Evolutionary conservation across 2,329 filamentous ascomycete species (phyloP).

Genomic region (Orbilia javanica): DNA sequence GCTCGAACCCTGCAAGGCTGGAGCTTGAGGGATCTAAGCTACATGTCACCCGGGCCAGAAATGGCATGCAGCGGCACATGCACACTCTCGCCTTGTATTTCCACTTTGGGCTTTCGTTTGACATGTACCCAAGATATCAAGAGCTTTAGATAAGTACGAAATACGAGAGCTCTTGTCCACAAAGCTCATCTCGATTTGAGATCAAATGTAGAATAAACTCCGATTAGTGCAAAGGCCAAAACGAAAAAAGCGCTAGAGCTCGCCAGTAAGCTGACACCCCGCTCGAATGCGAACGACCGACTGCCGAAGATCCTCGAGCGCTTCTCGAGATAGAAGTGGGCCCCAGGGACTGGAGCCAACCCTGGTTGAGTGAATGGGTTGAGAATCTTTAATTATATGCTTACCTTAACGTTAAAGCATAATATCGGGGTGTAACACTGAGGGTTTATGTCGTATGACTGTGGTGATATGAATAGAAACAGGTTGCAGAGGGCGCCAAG

Average conservation of each 20-base stretch:
- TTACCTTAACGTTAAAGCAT: slow-evolving; percentile 42
- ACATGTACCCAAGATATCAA: slow-evolving; percentile 17
- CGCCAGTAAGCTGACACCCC: slow-evolving; percentile 54
- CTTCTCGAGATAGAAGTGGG: slow-evolving; percentile 12
- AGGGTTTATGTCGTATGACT: slow-evolving; percentile 10
- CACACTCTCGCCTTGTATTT: slow-evolving; percentile 45
- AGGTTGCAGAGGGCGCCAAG: neutral
- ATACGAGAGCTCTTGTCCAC: slow-evolving; percentile 40
- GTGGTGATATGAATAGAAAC: slow-evolving; percentile 4
- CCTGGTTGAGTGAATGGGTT: neutral
- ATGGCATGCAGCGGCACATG: slow-evolving; percentile 35
- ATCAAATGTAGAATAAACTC: slow-evolving; percentile 38
- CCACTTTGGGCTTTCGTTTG: slow-evolving; percentile 20
- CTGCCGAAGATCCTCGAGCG: slow-evolving; percentile 36
- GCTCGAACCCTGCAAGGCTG: slow-evolving; percentile 50
- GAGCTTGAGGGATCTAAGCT: slow-evolving; percentile 23
- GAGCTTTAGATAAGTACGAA: slow-evolving; percentile 5
- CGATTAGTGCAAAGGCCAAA: slow-evolving; percentile 39
- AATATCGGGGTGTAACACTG: neutral
- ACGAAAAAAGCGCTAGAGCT: slow-evolving; percentile 36
- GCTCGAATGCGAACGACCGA: slow-evolving; percentile 28
- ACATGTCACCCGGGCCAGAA: slow-evolving; percentile 25
- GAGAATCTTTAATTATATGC: neutral
- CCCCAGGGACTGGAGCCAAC: neutral
- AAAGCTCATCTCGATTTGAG: slow-evolving; percentile 13